Evolutionary conservation across 495 filamentous ascomycete species (phyloP).

Genomic region (Paragyromitra xinjiangensis): DNA sequence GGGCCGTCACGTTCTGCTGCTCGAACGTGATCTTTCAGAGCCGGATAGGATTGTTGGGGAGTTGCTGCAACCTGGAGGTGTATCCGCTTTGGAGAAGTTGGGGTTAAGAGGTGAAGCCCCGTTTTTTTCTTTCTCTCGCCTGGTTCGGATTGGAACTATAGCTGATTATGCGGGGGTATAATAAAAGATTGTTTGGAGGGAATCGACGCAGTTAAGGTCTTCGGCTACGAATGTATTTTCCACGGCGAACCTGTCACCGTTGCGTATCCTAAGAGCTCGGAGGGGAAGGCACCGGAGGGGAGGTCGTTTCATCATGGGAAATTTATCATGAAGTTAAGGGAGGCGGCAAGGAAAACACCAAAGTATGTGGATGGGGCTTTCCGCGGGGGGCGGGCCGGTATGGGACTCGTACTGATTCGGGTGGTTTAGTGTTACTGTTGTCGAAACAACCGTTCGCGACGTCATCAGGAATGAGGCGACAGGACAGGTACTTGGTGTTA

Average conservation of each 20-base stretch:
- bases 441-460: conserved; percentile 64
- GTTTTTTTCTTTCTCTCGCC: background rate
- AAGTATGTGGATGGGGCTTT: conserved; percentile 58
- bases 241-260: conserved; percentile 80
- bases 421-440: conserved; percentile 61
- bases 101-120: conserved; percentile 65
- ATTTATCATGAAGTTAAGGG: conserved; percentile 78
- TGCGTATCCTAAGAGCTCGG: conserved; percentile 67
- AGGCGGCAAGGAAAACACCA: conserved; percentile 60
- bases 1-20: conserved; percentile 87
- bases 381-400: background rate
- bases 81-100: conserved; percentile 79
- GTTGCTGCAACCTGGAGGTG: conserved; percentile 90
- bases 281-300: conserved; percentile 67
- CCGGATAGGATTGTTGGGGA: conserved; percentile 97
- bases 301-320: conserved; percentile 83
- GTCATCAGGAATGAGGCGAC: conserved; percentile 61
- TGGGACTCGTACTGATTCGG: conserved; percentile 40
- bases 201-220: conserved; percentile 82
- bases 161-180: conserved; percentile 14
- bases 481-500: conserved; percentile 59
- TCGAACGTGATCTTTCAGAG: conserved; percentile 89
- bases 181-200: conserved; percentile 76
- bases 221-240: conserved; percentile 89
- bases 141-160: conserved; percentile 21